Evolutionary conservation across 352 stramenopile species (phyloP), one percentile per base, ranked within the genome.

Genomic region (Globisporangium echinulatum): DNA sequence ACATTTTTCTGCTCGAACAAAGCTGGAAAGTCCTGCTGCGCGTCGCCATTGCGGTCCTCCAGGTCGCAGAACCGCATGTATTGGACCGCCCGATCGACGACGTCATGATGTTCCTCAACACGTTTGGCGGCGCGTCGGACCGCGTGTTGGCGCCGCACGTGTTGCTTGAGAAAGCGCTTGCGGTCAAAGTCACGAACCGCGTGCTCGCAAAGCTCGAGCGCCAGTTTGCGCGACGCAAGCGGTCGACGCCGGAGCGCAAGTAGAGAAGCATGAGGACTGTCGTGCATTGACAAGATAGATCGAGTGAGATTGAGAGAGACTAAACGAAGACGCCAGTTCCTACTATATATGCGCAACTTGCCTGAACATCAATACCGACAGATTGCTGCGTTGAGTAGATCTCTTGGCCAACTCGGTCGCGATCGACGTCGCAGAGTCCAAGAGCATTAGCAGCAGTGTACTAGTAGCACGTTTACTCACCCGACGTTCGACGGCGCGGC

Each of bases 31-130:
- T 95, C 39, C 70, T 92, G 64, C 68, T 90, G 37, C 83, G 85
- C 46, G 64, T 83, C n/a, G 71, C 85, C 1, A 55, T 95, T 4
- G 79, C 82, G 25, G 46, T 95, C 52, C 56, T 95, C 37, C 73
- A 91, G 58, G 57, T 92, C 10, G 82, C 83, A 8, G 72, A 90
- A 33, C 58, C 74, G 7, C 71, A 82, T 59, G 79, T 95, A 7
- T 64, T 85, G 50, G 64, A 70, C 25, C 82, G 87, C 51, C 69
- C 75, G 3, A 94, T 93, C 46, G 85, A 95, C 63, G 71, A 92
- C 58, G 77, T 93, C 39, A 94, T 92, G 80, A 72, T 87, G 59
- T 92, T 93, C 55, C 85, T 95, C 64, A 95, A 93, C 63, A 93
- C 85, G 11, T 94, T 92, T 54, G 68, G 70, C 38, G 71, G 75